Evolutionary conservation across 2,329 filamentous ascomycete genomes (phyloP), one percentile per base, ranked within the genome.

Genomic region (Fusarium veterinarium): DNA sequence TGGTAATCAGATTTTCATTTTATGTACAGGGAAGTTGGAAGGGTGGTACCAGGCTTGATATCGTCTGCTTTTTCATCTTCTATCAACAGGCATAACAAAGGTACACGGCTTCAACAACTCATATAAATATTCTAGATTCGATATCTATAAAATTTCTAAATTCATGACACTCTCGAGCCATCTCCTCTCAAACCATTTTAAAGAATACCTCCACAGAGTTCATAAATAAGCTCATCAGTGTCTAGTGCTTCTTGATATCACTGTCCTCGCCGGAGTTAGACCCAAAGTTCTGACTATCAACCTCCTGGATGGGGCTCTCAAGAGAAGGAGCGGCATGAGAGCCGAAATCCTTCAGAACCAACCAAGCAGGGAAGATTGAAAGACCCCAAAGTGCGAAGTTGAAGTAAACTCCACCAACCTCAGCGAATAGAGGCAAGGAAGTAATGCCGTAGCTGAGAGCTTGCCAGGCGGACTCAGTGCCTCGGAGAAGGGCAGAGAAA

Each of bases 401-500:
- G 75, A 93, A 82, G 76, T 94, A 94, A 0, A 93, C 86, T 20
- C 86, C 90, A 6, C 91, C 92, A 6, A 92, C 86, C 55, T 90
- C 83, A 4, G 88, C 91, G 78, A 94, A 91, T 10, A 92, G 78
- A 0, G 83, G 81, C 14, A 93, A 73, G 6, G 89, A 91, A 13
- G 87, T 88, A 1, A 93, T 80, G 0, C 92, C 92, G 67, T 94
- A 94, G 75, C 90, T 92, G 20, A 94, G 81, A 11, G 91, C 92
- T 78, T 94, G 92, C 82, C 90, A 91, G 1, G 91, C 92, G 3
- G 91, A 93, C 80, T 94, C 92, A 0, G 90, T 92, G 2, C 90
- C 92, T 61, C 92, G 86, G 6, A 94, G 83, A 17, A 94, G 80
- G 1, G 90, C 91, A 0, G 92, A 88, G 75, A 91, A 91, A 2